Evolutionary conservation across 2,329 filamentous ascomycete genomes (phyloP), one percentile per base, ranked within the genome.

Genomic region (Diaporthe sp.): DNA sequence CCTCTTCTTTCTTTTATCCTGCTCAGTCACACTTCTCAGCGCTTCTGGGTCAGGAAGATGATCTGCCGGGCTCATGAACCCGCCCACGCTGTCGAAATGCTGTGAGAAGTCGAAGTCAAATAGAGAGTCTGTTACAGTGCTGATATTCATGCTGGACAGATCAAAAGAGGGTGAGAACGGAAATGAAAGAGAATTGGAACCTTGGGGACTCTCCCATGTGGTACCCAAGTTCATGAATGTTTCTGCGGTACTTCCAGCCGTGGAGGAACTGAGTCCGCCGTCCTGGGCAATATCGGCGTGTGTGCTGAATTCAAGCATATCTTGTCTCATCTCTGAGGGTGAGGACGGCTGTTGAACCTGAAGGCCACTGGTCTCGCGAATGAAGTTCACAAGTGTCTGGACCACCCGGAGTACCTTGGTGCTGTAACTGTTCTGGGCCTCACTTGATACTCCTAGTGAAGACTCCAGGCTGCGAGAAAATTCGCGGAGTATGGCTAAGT

Each of bases 101-200:
- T 65, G 61, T 49, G 61, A 46, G 61, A 65, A 65, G n/a, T 65
- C 61, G 9, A 65, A 65, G 10, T 65, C 61, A 31, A 65, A 65
- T 2, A 65, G 28, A 34, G 42, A 49, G 28, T 65, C 61, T 9
- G 61, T 12, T 8, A 46, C 61, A 15, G 9, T 22, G 17, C 61
- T 65, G 22, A 49, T 49, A 15, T 46, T 65, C 42, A 65, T 65
- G 19, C 42, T 7, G 4, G 61, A 65, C 4, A 65, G 42, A n/a
- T 49, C 61, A 49, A 65, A 65, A 2, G 61, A 49, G 17, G 61
- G 61, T 15, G 42, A 65, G 28, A 65, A 65, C 19, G 61, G 61
- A 31, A 65, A 34, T 8, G 39, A n/a, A 3, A 65, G 10, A 2
- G 61, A n/a, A 2, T 4, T n/a, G 34, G 61, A n/a, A 5, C 25